Evolutionary conservation across 1,284 basidiomycete species (phyloP), one percentile per base, ranked within the genome.

Genomic region (Cutaneotrichosporon arboriforme): DNA sequence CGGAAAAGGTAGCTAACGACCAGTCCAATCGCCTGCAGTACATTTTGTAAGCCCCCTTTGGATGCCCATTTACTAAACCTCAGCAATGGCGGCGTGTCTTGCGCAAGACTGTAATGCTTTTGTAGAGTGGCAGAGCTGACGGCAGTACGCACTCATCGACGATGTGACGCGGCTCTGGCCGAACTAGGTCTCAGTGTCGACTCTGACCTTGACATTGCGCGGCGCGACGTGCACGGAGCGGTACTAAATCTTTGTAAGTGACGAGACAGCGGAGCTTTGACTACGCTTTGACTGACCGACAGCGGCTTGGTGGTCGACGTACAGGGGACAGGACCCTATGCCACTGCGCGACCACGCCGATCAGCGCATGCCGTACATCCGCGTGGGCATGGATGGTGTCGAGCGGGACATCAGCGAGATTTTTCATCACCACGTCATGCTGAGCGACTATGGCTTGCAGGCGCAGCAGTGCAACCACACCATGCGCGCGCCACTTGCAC

Each of bases 301-400:
- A 61, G 57, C 48, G 14, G 54, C 58, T 9, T 60, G 58, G 58
- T 60, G 57, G 49, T 41, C 61, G 10, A 60, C 61, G 0, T 62
- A 56, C 34, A 51, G 54, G 18, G 61, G 51, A 8, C 58, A 62
- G 36, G 56, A 57, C 20, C 52, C 58, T 2, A 40, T 60, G 1
- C 56, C 59, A 9, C 49, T 55, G 2, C 50, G 54, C 36, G 50
- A 51, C 14, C 46, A 48, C n/a, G 54, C 55, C 22, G 56, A 62
- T 45, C 61, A 62, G 44, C 55, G 61, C 13, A 51, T 53, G 2
- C 58, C 61, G 3, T 39, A 40, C 21, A 42, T 60, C 22, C 59
- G 57, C 22, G 46, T 42, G 18, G 26, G 41, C 2, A 20, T 44
- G 26, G 54, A 55, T 18, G 26, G 26, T 10, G 26, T 31, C 5